Conservation (phyloP, 192 early-diverging fungal genomes). For the Coemansia sp. region DNA sequence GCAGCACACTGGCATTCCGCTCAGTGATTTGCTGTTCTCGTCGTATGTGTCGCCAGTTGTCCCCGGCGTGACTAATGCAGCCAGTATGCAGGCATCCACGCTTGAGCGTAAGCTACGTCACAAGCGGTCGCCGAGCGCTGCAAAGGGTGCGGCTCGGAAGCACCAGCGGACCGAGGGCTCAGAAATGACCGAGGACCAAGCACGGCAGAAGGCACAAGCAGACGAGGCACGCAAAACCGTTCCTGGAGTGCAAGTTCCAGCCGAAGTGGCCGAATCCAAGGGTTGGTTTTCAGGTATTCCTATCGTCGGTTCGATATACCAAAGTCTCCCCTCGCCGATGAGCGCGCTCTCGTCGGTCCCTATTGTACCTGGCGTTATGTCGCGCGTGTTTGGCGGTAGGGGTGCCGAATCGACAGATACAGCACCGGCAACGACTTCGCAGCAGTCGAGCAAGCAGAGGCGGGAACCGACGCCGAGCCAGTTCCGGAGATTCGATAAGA, state of each 20-base stretch:
- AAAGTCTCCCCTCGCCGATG: constrained; percentile 28
- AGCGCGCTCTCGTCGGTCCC: constrained; percentile 20
- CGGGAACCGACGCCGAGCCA: constrained; percentile 29
- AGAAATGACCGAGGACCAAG: neutral
- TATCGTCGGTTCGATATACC: constrained; percentile 29
- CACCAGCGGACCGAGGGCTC: neutral
- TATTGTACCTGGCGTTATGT: constrained; percentile 26
- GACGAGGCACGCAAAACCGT: neutral
- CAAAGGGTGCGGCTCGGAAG: neutral
- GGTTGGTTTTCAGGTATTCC: constrained; percentile 41
- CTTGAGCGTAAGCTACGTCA: constrained; percentile 39
- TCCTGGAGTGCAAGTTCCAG: constrained; percentile 2
- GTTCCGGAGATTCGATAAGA: constrained; percentile 41
- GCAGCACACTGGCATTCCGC: constrained; percentile 69
- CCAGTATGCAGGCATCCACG: constrained; percentile 29
- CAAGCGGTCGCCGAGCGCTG: constrained; percentile 16
- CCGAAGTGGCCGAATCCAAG: constrained; percentile 1
- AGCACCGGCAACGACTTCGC: neutral
- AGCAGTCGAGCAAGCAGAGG: neutral
- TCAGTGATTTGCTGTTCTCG: constrained; percentile 76
- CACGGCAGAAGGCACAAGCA: neutral
- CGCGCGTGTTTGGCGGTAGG: constrained; percentile 16
- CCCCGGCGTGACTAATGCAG: constrained; percentile 42
- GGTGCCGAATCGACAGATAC: neutral
- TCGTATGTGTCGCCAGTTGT: constrained; percentile 49